A percentile compares a stretch with the other conserved stretches of the same genome.
phyloP scores from a whole-genome alignment of 306 rosid genomes.

The Chamaecrista fasciculata region DNA sequence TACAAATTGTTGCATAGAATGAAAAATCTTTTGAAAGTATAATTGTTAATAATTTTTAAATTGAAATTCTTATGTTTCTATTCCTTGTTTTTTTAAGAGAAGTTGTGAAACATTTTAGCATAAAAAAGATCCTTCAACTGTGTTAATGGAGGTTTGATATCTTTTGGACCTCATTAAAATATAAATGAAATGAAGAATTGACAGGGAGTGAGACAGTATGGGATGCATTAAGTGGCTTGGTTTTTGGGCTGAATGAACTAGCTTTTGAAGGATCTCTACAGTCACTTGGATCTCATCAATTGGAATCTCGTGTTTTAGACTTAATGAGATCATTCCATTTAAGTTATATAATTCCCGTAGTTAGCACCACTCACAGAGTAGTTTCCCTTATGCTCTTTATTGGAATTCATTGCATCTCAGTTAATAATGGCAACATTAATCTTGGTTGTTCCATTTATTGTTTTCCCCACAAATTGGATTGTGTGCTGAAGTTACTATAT shows the following conservation, averaged over 20 bases:
- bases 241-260: no score
- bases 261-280: no score
- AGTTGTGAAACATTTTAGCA: no score
- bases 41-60: neutral
- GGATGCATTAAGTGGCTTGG: no score
- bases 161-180: conserved; percentile 4
- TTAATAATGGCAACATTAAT: neutral
- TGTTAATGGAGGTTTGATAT: neutral
- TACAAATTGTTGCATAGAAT: neutral
- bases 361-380: neutral
- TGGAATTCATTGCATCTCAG: neutral
- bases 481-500: neutral
- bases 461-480: neutral
- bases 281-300: no score
- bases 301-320: no score
- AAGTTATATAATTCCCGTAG: conserved; percentile 8
- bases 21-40: neutral
- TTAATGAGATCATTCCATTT: conserved; percentile 11
- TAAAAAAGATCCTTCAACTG: neutral
- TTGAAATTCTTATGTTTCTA: neutral
- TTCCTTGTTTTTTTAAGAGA: no score
- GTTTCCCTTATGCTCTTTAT: neutral
- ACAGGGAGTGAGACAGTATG: no score
- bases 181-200: neutral
- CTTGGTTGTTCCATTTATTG: conserved; percentile 2